Base-by-base conservation (phyloP, 2,329 filamentous ascomycete genomes). In the Verticillium nubilum region DNA sequence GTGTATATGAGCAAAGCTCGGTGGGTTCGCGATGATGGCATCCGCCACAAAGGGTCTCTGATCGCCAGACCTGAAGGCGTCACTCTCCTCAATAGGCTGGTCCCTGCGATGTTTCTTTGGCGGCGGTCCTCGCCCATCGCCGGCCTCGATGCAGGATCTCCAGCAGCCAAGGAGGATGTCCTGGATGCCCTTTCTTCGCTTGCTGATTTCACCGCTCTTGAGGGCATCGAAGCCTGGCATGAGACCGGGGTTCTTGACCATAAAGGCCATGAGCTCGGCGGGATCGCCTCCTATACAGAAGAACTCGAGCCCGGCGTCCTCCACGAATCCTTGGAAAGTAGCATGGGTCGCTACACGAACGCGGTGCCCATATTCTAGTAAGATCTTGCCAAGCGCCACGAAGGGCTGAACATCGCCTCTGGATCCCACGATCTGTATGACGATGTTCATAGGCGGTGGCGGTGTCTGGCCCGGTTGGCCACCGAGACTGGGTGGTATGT, bases 231-330 rank as follows among this genome's bases (percentile, higher is more conserved):
- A 85, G 0, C 89, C 89, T 1, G 92, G 92, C 87, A 96, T 91
- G 31, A 96, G 77, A 0, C 91, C 90, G 0, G 92, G 91, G 65
- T 95, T 90, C 73, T 93, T 93, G 53, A 95, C 91, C 91, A 96
- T 96, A 67, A 94, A 96, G 3, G 91, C 90, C 89, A 92, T 92
- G 52, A 92, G 77, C 67, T 90, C 84, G 1, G 86, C 82, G 1
- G 89, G 89, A 69, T 92, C 88, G 2, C 89, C 89, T n/a, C 89
- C 88, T 57, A 92, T 89, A 62, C 76, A 83, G 72, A 89, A 92
- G 72, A 92, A 93, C 67, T 92, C 90, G 15, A 93, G 79, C 0
- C 81, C 87, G 69, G 87, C 86, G 57, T 89, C 84, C 61, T 86
- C 81, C 3, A 92, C 86, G 64, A 92, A 90, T 1, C 77, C 72